A percentile compares a stretch with the other conserved stretches of the same genome.
These are phyloP conservation scores for Kondoa malvinella DNA, from an alignment of 768 basidiomycete species.

Conservation along the genomic window DNA sequence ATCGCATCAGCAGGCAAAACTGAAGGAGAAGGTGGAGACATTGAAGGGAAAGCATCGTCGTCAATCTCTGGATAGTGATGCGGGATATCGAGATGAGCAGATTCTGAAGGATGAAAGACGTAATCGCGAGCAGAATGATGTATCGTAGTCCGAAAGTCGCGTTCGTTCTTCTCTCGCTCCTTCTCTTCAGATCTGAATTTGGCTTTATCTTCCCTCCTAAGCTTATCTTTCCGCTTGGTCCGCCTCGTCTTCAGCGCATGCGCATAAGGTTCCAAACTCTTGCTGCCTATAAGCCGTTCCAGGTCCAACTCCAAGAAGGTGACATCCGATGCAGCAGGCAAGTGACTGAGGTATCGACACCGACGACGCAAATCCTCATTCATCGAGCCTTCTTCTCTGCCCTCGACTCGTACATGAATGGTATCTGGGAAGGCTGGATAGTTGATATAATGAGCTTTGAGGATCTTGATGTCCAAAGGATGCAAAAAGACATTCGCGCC, in stretches of 20 bases:
- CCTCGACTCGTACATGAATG: slow-evolving; percentile 65
- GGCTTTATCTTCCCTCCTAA: slow-evolving; percentile 70
- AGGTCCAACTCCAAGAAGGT: slow-evolving; percentile 84
- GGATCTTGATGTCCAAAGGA: slow-evolving; percentile 84
- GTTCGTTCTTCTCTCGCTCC: slow-evolving; percentile 20
- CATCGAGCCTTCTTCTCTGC: slow-evolving; percentile 35
- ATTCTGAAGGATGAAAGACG: neutral
- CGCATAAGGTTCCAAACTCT: slow-evolving; percentile 63
- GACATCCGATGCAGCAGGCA: slow-evolving; percentile 80
- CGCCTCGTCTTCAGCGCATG: slow-evolving; percentile 59
- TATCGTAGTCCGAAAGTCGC: neutral
- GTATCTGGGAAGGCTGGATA: slow-evolving; percentile 71
- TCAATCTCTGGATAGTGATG: neutral
- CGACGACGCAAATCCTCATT: slow-evolving; percentile 86
- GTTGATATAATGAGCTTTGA: slow-evolving; percentile 61
- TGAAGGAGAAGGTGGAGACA: slow-evolving; percentile 5
- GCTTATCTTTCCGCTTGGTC: slow-evolving; percentile 59
- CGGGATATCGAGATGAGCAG: neutral
- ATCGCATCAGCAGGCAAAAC: slow-evolving; percentile 1
- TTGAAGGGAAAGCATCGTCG: neutral
- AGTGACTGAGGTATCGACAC: slow-evolving; percentile 85
- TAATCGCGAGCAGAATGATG: neutral
- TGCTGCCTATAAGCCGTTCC: slow-evolving; percentile 55
- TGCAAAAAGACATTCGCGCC: slow-evolving; percentile 84
- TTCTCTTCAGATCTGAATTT: slow-evolving; percentile 57